Evolutionary conservation across 2,329 filamentous ascomycete genomes (phyloP).

Genomic region (Alternaria conjuncta): DNA sequence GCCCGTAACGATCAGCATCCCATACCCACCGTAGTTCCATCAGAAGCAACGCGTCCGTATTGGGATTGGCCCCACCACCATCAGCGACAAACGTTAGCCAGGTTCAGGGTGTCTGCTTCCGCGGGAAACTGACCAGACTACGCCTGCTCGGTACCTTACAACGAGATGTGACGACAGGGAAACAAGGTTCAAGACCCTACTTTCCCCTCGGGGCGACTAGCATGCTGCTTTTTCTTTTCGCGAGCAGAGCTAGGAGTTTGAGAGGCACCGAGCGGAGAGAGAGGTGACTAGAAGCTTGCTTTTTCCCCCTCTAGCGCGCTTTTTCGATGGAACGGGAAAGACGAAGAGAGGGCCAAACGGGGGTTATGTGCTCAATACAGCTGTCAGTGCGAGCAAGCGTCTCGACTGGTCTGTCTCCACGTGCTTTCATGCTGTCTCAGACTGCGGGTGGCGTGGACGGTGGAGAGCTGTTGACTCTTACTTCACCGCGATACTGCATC

Average conservation of each 20-base stretch:
- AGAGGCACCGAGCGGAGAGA: not conserved
- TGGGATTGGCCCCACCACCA: not conserved
- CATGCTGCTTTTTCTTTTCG: not conserved
- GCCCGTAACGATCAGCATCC: not conserved
- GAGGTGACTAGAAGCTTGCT: not conserved
- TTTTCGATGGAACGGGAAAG: not conserved
- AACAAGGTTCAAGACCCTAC: constrained; percentile 4
- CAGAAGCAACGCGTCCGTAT: not conserved
- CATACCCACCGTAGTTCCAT: constrained; percentile 1
- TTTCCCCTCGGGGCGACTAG: not conserved
- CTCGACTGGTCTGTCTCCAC: not conserved
- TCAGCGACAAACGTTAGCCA: not conserved
- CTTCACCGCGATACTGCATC: not conserved
- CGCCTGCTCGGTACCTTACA: not conserved
- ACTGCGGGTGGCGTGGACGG: not conserved
- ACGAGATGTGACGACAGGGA: constrained; percentile 1
- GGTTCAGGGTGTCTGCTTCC: constrained; percentile 1
- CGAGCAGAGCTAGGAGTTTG: not conserved
- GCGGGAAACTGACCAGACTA: not conserved
- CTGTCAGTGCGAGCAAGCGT: not conserved
- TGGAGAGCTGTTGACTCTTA: not conserved
- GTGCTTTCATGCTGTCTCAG: not conserved
- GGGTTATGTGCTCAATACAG: not conserved
- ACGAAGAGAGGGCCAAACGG: not conserved
- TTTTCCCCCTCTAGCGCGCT: not conserved